Conservation (phyloP, 768 basidiomycete genomes). For the Suillus sp. region DNA sequence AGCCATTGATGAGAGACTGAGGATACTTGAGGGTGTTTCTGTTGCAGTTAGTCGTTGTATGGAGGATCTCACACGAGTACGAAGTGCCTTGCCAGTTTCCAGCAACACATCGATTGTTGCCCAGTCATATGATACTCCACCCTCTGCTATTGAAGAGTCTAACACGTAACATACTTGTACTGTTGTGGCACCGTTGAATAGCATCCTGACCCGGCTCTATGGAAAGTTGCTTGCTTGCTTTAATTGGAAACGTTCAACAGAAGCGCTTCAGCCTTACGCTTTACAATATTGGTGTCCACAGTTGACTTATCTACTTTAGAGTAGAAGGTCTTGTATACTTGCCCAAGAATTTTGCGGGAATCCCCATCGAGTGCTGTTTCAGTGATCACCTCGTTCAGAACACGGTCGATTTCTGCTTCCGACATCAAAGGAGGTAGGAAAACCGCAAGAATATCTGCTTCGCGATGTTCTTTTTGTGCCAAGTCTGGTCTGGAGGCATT, state of each 20-base stretch:
- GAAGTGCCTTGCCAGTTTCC: slow-evolving; percentile 64
- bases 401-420: slow-evolving; percentile 53
- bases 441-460: slow-evolving; percentile 54
- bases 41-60: slow-evolving; percentile 70
- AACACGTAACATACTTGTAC: neutral
- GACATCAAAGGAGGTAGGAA: slow-evolving; percentile 65
- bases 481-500: slow-evolving; percentile 65
- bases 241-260: slow-evolving; percentile 23
- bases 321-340: slow-evolving; percentile 67
- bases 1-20: slow-evolving; percentile 82
- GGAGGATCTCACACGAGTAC: slow-evolving; percentile 74
- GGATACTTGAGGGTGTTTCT: slow-evolving; percentile 78
- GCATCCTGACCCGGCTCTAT: neutral
- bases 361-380: slow-evolving; percentile 21
- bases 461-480: slow-evolving; percentile 59
- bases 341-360: slow-evolving; percentile 39
- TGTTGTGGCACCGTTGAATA: neutral
- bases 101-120: slow-evolving; percentile 15
- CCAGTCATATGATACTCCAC: neutral
- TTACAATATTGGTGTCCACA: slow-evolving; percentile 61
- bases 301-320: slow-evolving; percentile 56
- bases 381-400: slow-evolving; percentile 47
- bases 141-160: neutral
- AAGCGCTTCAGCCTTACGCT: slow-evolving; percentile 47
- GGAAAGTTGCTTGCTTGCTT: neutral